Evolutionary conservation across 2,329 filamentous ascomycete species (phyloP).

Genomic region (Aspergillus pseudonomiae): DNA sequence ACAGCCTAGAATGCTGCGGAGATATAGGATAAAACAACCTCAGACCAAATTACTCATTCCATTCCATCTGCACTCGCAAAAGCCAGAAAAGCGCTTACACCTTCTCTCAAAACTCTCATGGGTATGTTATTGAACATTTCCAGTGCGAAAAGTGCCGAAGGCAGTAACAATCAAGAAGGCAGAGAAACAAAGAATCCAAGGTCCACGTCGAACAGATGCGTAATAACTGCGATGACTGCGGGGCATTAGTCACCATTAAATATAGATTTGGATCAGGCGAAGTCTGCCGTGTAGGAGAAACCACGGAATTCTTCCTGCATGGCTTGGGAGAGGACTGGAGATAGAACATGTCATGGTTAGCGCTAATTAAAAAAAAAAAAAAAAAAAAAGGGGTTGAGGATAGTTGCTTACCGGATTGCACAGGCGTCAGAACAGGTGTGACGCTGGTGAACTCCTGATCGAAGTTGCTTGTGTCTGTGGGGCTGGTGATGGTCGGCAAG

Average conservation of each 20-base stretch:
- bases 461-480: slow-evolving; percentile 99
- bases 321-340: slow-evolving; percentile 85
- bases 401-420: slow-evolving; percentile 80
- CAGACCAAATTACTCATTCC: slow-evolving; percentile 23
- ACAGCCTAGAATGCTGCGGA: slow-evolving; percentile 16
- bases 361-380: slow-evolving; percentile 1
- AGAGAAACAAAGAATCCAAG: slow-evolving; percentile 22
- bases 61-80: slow-evolving; percentile 24
- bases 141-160: slow-evolving; percentile 25
- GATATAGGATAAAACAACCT: slow-evolving; percentile 14
- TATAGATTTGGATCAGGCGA: slow-evolving; percentile 59
- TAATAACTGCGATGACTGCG: slow-evolving; percentile 13
- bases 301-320: slow-evolving; percentile 99
- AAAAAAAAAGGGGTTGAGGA: no score
- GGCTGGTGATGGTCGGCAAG: slow-evolving; percentile 82
- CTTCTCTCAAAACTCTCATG: slow-evolving; percentile 31
- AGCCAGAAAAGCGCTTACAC: slow-evolving; percentile 16
- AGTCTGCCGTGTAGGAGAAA: slow-evolving; percentile 95
- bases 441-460: slow-evolving; percentile 98
- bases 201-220: slow-evolving; percentile 14
- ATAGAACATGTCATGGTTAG: slow-evolving; percentile 22
- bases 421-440: slow-evolving; percentile 93
- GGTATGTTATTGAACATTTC: slow-evolving; percentile 31
- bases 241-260: slow-evolving; percentile 15
- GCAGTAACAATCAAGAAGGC: slow-evolving; percentile 24